Base-by-base conservation (phyloP, 2,329 filamentous ascomycete species). In the Penicillium frequentans region DNA sequence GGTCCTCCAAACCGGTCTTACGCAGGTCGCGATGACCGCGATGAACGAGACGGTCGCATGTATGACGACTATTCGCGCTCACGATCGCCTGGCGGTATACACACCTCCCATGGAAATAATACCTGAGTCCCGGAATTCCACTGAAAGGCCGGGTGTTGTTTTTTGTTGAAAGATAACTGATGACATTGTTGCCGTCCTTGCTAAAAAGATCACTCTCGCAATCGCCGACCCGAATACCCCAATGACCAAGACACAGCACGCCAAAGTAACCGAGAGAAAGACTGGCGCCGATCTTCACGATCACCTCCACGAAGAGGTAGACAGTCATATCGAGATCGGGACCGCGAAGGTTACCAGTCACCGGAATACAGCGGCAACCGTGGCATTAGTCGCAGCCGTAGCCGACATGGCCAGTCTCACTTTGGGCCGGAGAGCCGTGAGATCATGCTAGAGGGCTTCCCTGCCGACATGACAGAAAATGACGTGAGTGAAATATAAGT, bases 401-500 rank as follows among this genome's bases (percentile, higher is more conserved):
- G 71, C 49, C 72, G 74, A 29, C 21, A 24, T 59, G 66, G 72
- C 52, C 73, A 72, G 56, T 66, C 74, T 39, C 67, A 73, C 50
- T 71, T 70, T 62, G 77, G 74, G 26, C 73, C 72, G 45, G 77
- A 80, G 53, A 81, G 77, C 60, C 74, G 74, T 63, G 79, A 81
- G 65, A 70, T 81, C 19, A 81, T 81, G 69, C 75, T 82, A 74
- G 79, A 81, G 63, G 79, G 78, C 48, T 66, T 81, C 52, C 78
- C 77, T 45, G 67, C 75, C 61, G 76, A 81, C 57, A 79, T 81
- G 75, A 71, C 70, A 62, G 79, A 81, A 75, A 76, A 81, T 67
- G 77, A 81, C 73, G 79, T 82, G 77, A 73, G 79, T 73, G 63
- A 64, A 27, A 9, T 1, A 45, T 10, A 2, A 13, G 16, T 19